phyloP scores from a whole-genome alignment of 169 alveolate genomes.

The Cystoisospora suis region DNA sequence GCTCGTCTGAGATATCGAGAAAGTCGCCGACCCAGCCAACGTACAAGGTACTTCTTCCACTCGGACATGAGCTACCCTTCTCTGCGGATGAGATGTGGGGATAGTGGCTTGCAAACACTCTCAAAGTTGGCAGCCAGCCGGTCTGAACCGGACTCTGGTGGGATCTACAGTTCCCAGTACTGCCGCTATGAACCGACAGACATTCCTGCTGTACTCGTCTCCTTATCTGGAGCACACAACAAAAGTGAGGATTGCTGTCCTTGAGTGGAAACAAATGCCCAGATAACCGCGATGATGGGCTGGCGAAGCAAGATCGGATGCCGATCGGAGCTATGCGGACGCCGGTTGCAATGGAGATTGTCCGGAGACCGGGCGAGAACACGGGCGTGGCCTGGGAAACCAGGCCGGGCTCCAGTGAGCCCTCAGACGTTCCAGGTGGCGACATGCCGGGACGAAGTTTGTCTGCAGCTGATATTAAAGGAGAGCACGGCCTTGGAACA shows the following conservation, averaged over 20 bases:
- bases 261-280: background rate
- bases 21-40: constrained; percentile 36
- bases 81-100: background rate
- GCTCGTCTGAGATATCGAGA: background rate
- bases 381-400: too few relatives aligned
- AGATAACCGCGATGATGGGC: background rate
- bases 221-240: background rate
- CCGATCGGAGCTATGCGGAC: background rate
- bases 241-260: constrained; percentile 7
- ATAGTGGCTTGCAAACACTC: background rate
- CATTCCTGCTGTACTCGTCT: background rate
- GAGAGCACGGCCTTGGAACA: too few relatives aligned
- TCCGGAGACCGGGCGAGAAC: too few relatives aligned
- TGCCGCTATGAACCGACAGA: background rate
- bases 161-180: background rate
- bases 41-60: background rate
- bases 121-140: background rate
- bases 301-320: background rate
- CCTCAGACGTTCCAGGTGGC: too few relatives aligned
- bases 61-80: background rate
- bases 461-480: too few relatives aligned
- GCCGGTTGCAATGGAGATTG: background rate
- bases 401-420: too few relatives aligned
- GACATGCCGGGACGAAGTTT: too few relatives aligned
- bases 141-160: background rate